Conservation (phyloP, 139 green algal species). For the Zygnema circumcarinatum region DNA sequence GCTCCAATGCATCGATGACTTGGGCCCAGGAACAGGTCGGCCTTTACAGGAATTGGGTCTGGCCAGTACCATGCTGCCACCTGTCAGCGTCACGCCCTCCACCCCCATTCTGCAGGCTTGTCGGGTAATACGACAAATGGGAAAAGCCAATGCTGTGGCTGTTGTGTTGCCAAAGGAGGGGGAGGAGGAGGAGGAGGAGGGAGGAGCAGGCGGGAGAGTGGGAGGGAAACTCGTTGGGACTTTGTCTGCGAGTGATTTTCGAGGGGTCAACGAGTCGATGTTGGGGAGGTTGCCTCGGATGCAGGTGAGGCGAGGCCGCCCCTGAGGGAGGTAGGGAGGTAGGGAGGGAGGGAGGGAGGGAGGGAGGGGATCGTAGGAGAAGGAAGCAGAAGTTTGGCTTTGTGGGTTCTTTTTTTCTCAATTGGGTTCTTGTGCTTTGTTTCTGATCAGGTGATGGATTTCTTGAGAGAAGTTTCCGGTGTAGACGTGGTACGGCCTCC, state of each 20-base stretch:
- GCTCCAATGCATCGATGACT: not conserved
- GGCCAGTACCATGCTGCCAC: not conserved
- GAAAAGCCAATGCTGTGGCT: constrained; percentile 7
- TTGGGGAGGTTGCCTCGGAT: not conserved
- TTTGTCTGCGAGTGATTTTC: constrained; percentile 2
- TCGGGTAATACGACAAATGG: not conserved
- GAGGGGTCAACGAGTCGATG: not conserved
- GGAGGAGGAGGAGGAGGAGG: constrained; percentile 8
- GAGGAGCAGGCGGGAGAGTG: not conserved
- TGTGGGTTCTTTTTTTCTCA: no score
- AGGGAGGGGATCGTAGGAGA: no score
- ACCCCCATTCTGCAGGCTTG: constrained; percentile 3
- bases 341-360: no score
- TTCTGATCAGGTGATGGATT: constrained; percentile 2
- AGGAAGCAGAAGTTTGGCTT: no score
- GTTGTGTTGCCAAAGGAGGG: not conserved
- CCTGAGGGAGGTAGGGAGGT: no score
- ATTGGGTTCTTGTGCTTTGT: no score
- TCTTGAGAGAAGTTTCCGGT: not conserved
- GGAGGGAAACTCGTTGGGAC: not conserved
- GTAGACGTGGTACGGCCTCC: constrained; percentile 17
- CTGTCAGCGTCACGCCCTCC: not conserved
- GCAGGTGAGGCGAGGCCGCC: no score
- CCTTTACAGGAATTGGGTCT: not conserved
- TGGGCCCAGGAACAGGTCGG: not conserved